These are phyloP conservation scores for Fistulifera pelliculosa DNA, from an alignment of 108 stramenopile species.

Conservation along the genomic window DNA sequence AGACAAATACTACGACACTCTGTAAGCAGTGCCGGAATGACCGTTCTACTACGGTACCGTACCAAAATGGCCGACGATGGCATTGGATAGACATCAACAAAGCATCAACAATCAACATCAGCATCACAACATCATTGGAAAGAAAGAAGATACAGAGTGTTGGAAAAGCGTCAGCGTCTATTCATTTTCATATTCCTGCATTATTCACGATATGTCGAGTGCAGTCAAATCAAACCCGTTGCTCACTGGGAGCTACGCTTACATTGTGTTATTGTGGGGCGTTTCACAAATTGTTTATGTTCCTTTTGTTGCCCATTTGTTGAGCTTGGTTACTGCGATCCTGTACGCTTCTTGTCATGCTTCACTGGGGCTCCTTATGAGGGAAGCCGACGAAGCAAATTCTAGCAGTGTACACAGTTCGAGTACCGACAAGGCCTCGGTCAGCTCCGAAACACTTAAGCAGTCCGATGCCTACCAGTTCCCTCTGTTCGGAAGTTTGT, in stretches of 20 bases:
- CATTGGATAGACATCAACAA: no score
- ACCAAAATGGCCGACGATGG: no score
- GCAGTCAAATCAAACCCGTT: conserved; percentile 26
- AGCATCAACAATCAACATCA: no score
- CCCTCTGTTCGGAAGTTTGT: conserved; percentile 85
- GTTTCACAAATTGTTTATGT: conserved; percentile 54
- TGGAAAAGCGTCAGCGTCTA: no score
- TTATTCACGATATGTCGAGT: no score
- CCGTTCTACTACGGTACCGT: no score
- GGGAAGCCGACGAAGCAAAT: conserved; percentile 36
- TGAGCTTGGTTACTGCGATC: conserved; percentile 71
- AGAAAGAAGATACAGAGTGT: no score
- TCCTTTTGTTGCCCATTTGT: conserved; percentile 65
- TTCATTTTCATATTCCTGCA: no score
- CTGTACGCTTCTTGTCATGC: conserved; percentile 72
- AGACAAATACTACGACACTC: no score
- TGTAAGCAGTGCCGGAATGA: no score
- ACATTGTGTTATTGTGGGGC: conserved; percentile 54
- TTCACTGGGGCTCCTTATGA: conserved; percentile 57
- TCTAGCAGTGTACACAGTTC: conserved; percentile 27
- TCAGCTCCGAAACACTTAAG: conserved; percentile 41
- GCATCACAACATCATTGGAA: no score
- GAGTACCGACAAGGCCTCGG: conserved; percentile 6
- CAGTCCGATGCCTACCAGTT: conserved; percentile 88
- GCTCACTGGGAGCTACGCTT: conserved; percentile 41